Base-by-base conservation (phyloP, 75 land plant genomes). In the Cryptomeria japonica region DNA sequence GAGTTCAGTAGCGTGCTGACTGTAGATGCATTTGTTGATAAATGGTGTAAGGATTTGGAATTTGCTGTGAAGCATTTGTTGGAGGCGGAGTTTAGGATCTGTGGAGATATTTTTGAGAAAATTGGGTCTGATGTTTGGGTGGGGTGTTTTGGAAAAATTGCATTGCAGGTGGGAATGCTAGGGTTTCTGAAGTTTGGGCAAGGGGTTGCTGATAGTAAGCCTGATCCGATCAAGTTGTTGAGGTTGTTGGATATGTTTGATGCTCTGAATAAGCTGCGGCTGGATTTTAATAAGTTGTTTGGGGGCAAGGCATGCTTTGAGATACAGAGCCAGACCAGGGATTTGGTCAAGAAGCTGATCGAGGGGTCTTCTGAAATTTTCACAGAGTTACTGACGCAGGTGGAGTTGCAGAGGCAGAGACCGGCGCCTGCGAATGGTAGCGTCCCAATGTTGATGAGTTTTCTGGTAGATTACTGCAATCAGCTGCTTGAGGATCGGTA, bases 31-130 rank as follows among this genome's bases (percentile, higher is more conserved):
- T 83, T 88, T 85, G 92, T 95, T 13, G 87, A 22, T 5, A 73
- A 70, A 36, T 96, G 98, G 98, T 55, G 91, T 18, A 87, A 88
- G 88, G 94, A 96, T 83, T 86, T 96, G 41, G 97, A 96, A 87
- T 91, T 96, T 28, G 87, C 89, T 2, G 93, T 95, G 88, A 95
- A 93, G 91, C 84, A 90, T 64, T 87, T 96, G 64, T 90, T 91
- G 64, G 94, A 95, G 56, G 83, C 84, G 10, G 98, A 96, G 87
- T 87, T 87, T 87, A 92, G 86, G n/a, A 92, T 96, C 37, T 93
- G 95, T 78, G 58, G 80, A 5, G 90, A 93, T 9, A 91, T 96
- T 31, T 94, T 94, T 55, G 89, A 87, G 18, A 87, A 86, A 55
- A 56, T 92, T 76, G 96, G 90, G 42, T 83, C 86, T 41, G 89